Base-by-base conservation (phyloP, 768 basidiomycete species). In the Leccinum truebloodii region DNA sequence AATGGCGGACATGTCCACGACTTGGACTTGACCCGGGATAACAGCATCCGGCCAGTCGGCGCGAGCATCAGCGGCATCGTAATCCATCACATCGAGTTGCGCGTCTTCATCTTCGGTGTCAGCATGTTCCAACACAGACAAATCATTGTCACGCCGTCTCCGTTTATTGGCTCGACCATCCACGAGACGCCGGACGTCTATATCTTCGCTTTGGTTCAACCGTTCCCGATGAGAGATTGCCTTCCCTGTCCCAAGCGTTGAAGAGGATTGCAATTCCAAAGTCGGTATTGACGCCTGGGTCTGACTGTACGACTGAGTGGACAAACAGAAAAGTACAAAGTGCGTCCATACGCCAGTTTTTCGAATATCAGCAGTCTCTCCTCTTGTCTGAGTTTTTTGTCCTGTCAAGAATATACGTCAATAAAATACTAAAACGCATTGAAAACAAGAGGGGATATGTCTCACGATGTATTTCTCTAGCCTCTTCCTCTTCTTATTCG, bases 361-460 rank as follows among this genome's bases (percentile, higher is more conserved):
- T 92, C 85, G 57, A 96, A 86, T 14, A 97, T 80, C 20, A 80
- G 72, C 4, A 85, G 69, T 50, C 94, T 84, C 62, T 93, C 92
- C 69, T 97, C 95, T 71, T 94, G 92, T 76, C 90, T 93, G 52
- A 96, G 77, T 75, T 95, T 95, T 77, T 95, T 95, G 54, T 93
- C 90, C 93, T 95, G 63, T 52, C 59, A 9, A 52, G 39, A 61
- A 52, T 4, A 24, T 24, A 24, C 24, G 24, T 24, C 24, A n/a
- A n/a, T n/a, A n/a, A n/a, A 24, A 24, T 24, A 24, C 24, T 24
- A 26, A 52, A 52, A 26, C 26, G 6, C 14, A 32, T 34, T 16
- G 24, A n/a, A 32, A 46, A 46, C 44, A 59, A 50, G 28, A 34
- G 14, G 12, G 35, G 20, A 2, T 5, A 46, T 22, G 16, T 76